Conservation (phyloP, 176 grass and related monocot species). For the Guadua angustifolia region DNA sequence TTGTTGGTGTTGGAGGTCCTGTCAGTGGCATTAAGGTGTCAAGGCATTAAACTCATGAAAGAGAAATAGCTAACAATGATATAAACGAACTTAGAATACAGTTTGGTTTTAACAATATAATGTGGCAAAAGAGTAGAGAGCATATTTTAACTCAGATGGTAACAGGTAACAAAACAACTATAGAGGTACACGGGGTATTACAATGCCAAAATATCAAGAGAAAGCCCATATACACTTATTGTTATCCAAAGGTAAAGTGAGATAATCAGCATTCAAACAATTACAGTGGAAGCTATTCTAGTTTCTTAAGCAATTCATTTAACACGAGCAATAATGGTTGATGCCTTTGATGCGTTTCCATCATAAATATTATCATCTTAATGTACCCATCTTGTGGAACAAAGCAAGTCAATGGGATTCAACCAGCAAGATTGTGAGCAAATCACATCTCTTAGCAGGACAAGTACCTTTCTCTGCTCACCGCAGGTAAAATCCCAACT, state of each 20-base stretch:
- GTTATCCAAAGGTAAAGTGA: conserved; percentile 4
- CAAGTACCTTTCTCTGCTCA: not conserved
- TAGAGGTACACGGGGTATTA: not conserved
- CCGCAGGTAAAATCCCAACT: not conserved
- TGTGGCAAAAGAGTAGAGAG: not conserved
- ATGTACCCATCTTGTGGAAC: not conserved
- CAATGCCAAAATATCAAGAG: not conserved
- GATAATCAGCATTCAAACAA: not conserved
- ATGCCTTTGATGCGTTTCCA: not conserved
- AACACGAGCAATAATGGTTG: not conserved
- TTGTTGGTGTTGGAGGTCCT: conserved; percentile 89
- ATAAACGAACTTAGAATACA: not conserved
- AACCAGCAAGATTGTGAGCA: not conserved
- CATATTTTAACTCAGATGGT: not conserved
- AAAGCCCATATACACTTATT: not conserved
- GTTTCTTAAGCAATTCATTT: not conserved
- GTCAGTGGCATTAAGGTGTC: not conserved
- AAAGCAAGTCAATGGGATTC: not conserved
- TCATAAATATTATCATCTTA: not conserved
- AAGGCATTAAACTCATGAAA: not conserved
- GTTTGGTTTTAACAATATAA: not conserved
- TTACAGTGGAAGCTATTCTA: not conserved
- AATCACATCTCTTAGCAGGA: not conserved
- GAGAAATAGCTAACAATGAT: not conserved
- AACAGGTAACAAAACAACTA: not conserved